phyloP scores from a whole-genome alignment of 208 protist species.

The Leishmania martiniquensis region DNA sequence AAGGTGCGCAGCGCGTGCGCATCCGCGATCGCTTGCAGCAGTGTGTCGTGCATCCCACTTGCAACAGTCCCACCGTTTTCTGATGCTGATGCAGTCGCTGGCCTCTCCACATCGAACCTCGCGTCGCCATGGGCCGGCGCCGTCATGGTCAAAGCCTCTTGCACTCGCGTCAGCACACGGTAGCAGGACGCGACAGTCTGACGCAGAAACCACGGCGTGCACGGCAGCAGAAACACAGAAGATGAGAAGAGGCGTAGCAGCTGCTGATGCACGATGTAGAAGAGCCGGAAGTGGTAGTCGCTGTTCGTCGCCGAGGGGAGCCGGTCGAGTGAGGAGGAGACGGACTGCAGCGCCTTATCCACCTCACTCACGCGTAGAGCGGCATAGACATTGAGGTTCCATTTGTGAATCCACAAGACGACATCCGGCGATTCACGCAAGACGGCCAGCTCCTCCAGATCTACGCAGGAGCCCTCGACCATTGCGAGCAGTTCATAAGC shows the following conservation, averaged over 20 bases:
- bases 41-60: not conserved
- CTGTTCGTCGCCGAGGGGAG: constrained; percentile 14
- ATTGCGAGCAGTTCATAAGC: constrained; percentile 66
- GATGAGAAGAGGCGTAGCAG: constrained; percentile 33
- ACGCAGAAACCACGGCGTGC: constrained; percentile 32
- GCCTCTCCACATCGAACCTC: not conserved
- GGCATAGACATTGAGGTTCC: constrained; percentile 90
- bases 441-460: constrained; percentile 53
- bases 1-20: constrained; percentile 22
- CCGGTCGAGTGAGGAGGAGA: constrained; percentile 28
- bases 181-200: constrained; percentile 30
- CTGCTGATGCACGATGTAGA: constrained; percentile 34
- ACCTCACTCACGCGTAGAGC: constrained; percentile 67
- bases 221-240: constrained; percentile 24
- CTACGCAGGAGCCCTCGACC: constrained; percentile 56
- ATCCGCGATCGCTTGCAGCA: constrained; percentile 30
- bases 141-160: constrained; percentile 11
- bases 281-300: constrained; percentile 26
- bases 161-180: constrained; percentile 30
- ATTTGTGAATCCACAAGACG: constrained; percentile 81
- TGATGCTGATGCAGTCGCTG: not conserved
- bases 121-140: not conserved
- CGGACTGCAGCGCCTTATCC: constrained; percentile 36
- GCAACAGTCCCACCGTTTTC: not conserved
- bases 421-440: constrained; percentile 73